Base-by-base conservation (phyloP, 306 rosid genomes). In the Lagenaria siceraria region DNA sequence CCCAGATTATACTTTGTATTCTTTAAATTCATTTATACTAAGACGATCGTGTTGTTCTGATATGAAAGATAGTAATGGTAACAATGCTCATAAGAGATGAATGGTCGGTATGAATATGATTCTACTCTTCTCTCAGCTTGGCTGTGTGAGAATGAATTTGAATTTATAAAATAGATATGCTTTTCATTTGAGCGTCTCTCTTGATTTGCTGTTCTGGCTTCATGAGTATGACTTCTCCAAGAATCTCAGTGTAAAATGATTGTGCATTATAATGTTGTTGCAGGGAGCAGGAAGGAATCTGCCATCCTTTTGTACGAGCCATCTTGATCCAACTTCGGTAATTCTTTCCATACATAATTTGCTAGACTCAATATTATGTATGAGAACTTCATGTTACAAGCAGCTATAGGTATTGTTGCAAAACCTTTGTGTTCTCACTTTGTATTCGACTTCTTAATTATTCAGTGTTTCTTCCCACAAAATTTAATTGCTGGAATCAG, bases 381-480 rank as follows among this genome's bases (percentile, higher is more conserved):
- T 24, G 58, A 72, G 42, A 72, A 48, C 36, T 3, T 56, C 15
- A 56, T 4, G 15, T 56, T 9, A 53, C 62, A 63, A 63, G 66
- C 70, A 31, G 70, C 46, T 18, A 54, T 75, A 9, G 64, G 35
- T 46, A 46, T n/a, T 24, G 31, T 13, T 17, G 58, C 43, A 7
- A 31, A 54, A 75, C 29, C 53, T 13, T 21, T 2, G 52, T 51
- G 31, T 42, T 40, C 49, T 56, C 71, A 76, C 64, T 42, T 40
- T 43, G 24, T 38, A 10, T 29, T 53, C 10, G 55, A 29, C 22
- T 48, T 33, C 31, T 35, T 24, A 76, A 56, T 76, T 75, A 58
- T 60, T 68, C 92, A 96, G 99, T 92, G 99, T 84, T 90, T 96
- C 88, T 96, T 96, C 83, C 99, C 99, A 33, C 97, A 92, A 80